Evolutionary conservation across 306 rosid genomes (phyloP).

Genomic region (Mimosa pudica): DNA sequence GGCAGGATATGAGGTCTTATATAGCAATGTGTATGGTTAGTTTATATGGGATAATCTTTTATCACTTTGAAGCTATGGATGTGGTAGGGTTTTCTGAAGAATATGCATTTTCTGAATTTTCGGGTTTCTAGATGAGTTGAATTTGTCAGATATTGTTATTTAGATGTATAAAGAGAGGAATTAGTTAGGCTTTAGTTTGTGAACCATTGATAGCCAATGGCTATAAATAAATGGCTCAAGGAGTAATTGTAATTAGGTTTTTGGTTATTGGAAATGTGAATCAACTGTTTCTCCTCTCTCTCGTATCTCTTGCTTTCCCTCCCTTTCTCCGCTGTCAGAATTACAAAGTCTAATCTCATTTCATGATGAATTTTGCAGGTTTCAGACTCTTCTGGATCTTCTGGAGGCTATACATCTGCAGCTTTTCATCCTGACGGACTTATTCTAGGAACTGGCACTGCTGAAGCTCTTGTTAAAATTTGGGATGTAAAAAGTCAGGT

Average conservation of each 20-base stretch:
- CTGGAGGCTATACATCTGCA: conserved; percentile 91
- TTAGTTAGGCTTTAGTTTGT: neutral
- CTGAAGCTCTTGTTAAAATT: conserved; percentile 82
- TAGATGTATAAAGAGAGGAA: neutral
- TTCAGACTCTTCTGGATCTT: conserved; percentile 60
- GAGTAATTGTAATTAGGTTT: neutral
- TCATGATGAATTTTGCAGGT: conserved; percentile 58
- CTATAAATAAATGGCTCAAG: neutral
- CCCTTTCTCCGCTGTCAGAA: neutral
- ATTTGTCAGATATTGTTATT: neutral
- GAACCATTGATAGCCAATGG: neutral
- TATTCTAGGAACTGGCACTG: conserved; percentile 98
- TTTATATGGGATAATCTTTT: neutral
- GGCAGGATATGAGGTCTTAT: neutral
- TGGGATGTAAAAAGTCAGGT: conserved; percentile 99
- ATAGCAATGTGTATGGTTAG: neutral
- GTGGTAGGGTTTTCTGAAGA: conserved; percentile 9
- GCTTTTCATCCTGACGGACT: conserved; percentile 99
- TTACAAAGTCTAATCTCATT: neutral
- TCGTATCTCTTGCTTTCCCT: neutral
- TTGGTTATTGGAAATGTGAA: neutral
- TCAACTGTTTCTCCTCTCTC: neutral
- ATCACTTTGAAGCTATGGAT: neutral
- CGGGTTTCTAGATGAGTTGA: neutral
- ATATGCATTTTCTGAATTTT: neutral